These are phyloP conservation scores for Fusarium dlaminii DNA, from an alignment of 2,329 filamentous ascomycete species.

Conservation along the genomic window DNA sequence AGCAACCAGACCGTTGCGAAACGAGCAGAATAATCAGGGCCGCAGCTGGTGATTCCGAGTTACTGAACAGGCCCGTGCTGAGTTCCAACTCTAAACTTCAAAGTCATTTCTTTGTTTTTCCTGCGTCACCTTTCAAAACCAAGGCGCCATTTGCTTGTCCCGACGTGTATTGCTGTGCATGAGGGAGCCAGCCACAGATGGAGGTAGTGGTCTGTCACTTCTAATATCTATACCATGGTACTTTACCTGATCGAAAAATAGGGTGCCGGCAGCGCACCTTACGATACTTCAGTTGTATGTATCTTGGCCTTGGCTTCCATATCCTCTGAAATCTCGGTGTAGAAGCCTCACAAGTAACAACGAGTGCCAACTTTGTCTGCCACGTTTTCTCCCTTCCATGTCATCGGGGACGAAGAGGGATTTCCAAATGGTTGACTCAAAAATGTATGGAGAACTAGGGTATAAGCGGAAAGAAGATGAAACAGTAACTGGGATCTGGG, in stretches of 20 bases:
- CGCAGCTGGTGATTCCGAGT: not conserved
- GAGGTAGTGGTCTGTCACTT: not conserved
- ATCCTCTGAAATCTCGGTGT: not conserved
- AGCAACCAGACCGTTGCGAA: constrained; percentile 4
- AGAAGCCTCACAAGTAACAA: not conserved
- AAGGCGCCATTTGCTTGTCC: constrained; percentile 21
- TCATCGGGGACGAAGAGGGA: constrained; percentile 3
- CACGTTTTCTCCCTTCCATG: constrained; percentile 11
- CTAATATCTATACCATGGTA: not conserved
- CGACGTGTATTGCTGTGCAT: constrained; percentile 20
- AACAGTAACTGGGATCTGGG: constrained; percentile 26
- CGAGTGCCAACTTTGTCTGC: constrained; percentile 4
- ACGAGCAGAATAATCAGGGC: not conserved
- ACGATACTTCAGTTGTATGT: not conserved
- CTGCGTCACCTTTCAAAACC: not conserved
- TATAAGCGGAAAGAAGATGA: constrained; percentile 20
- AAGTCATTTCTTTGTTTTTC: constrained; percentile 1
- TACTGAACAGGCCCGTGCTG: constrained; percentile 5
- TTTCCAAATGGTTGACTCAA: not conserved
- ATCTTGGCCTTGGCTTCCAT: not conserved
- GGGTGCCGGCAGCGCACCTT: not conserved
- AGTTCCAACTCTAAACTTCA: not conserved
- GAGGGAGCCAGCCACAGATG: not conserved
- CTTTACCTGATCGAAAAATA: not conserved
- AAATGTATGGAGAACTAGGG: constrained; percentile 7